A percentile compares a stretch with the other conserved stretches of the same genome.
Evolutionary conservation across 495 filamentous ascomycete genomes (phyloP).

Genomic region (Penicillium daleae): DNA sequence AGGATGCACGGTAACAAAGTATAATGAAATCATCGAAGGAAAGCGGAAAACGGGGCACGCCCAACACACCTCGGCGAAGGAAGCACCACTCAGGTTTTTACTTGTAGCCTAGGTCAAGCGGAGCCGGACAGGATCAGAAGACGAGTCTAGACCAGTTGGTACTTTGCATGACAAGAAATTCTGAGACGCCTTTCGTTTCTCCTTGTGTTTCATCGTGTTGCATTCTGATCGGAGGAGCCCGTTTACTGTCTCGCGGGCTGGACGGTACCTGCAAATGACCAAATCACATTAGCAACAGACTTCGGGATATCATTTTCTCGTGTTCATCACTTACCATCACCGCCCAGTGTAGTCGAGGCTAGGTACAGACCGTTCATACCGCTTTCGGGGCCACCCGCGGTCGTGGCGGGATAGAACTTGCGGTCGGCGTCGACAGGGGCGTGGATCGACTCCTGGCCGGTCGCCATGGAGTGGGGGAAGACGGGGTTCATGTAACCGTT

Average conservation of each 20-base stretch:
- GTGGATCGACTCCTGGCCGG: constrained; percentile 51
- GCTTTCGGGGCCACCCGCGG: constrained; percentile 45
- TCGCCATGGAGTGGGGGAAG: constrained; percentile 57
- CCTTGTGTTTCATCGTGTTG: constrained; percentile 19
- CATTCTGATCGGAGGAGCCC: constrained; percentile 19
- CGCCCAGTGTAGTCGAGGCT: constrained; percentile 50
- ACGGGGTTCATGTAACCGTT: constrained; percentile 63
- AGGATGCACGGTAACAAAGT: constrained; percentile 28
- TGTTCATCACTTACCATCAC: constrained; percentile 45
- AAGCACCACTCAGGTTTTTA: constrained; percentile 23
- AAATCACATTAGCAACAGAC: background rate
- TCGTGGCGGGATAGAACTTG: constrained; percentile 51
- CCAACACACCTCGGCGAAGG: constrained; percentile 6
- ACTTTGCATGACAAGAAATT: background rate
- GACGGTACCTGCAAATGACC: constrained; percentile 41
- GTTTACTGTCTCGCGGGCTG: constrained; percentile 51
- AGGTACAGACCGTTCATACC: constrained; percentile 54
- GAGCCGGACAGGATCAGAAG: constrained; percentile 8
- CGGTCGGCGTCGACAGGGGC: constrained; percentile 50
- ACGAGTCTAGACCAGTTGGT: background rate
- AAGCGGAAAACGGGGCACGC: constrained; percentile 18
- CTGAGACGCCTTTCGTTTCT: constrained; percentile 12
- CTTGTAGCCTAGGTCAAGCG: constrained; percentile 21
- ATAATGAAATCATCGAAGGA: constrained; percentile 24
- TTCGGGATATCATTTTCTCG: background rate